Base-by-base conservation (phyloP, 2,329 filamentous ascomycete species). In the Talaromyces sp. region DNA sequence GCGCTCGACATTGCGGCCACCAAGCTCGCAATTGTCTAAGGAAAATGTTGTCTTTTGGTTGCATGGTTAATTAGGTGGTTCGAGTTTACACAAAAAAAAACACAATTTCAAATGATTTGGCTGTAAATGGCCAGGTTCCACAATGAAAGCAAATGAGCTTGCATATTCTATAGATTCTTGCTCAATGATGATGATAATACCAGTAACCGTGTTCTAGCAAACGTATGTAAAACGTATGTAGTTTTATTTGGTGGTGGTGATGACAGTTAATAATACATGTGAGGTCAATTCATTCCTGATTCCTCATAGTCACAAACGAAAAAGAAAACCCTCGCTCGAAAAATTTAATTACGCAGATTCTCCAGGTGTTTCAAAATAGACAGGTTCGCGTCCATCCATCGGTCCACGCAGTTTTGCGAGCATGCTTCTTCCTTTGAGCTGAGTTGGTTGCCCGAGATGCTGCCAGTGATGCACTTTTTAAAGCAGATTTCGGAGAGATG, bases 1-100 rank as follows among this genome's bases (percentile, higher is more conserved):
- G 95, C 95, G 75, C 89, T 99, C 72, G 95, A 99, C 83, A 97
- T 99, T 81, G 96, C 95, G 67, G 96, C 95, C 75, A 98, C 95
- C 81, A 99, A 98, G 89, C 89, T 99, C 72, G 89, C 89, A 72
- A 95, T 99, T 76, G 95, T 98, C 78, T 98, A 96, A 89, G 73
- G 69, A 62, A 64, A 58, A 67, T 59, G 29, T 75, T 71, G 71
- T 70, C 72, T 74, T 77, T 71, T 75, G 75, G 77, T 75, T 75
- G 75, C 76, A 76, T 74, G 75, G 77, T 71, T 74, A 70, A 73
- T 71, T 75, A 77, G 70, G 72, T 74, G 73, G 71, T 73, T 69
- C 70, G 69, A 55, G 49, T 70, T 71, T 60, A 69, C 73, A 69
- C 73, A 69, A 72, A 69, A 71, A 71, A 69, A 68, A 70, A 59